Evolutionary conservation across 106 monocot species (phyloP).

Genomic region (Dendrobium nobile): DNA sequence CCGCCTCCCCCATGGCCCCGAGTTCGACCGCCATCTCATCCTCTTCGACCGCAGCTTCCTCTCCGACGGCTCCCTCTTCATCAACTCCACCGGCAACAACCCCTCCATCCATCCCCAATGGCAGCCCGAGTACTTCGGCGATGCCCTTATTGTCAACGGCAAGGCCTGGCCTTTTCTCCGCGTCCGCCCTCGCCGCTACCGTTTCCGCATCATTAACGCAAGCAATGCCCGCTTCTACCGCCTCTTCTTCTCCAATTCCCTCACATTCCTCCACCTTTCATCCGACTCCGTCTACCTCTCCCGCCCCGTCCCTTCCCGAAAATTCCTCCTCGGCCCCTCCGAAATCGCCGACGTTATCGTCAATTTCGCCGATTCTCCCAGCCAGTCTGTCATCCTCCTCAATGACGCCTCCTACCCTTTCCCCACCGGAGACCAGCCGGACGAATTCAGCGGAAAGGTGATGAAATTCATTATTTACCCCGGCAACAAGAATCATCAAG

Average conservation of each 20-base stretch:
- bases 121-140: conserved; percentile 96
- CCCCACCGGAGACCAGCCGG: conserved; percentile 27
- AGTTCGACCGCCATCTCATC: conserved; percentile 48
- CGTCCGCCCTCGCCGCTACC: conserved; percentile 56
- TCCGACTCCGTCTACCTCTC: conserved; percentile 44
- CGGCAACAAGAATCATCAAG: not conserved
- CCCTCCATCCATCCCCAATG: conserved; percentile 83
- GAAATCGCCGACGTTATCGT: conserved; percentile 67
- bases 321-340: conserved; percentile 50
- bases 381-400: conserved; percentile 13
- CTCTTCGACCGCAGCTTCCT: conserved; percentile 73
- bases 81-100: conserved; percentile 74
- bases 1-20: conserved; percentile 40
- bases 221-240: conserved; percentile 77
- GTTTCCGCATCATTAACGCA: conserved; percentile 87
- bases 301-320: conserved; percentile 16
- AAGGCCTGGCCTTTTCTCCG: conserved; percentile 78
- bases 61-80: conserved; percentile 70
- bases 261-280: conserved; percentile 47
- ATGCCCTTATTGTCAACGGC: conserved; percentile 81
- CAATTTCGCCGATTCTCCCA: conserved; percentile 40
- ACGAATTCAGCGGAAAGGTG: conserved; percentile 26
- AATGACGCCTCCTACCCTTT: conserved; percentile 41
- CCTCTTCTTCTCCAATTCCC: conserved; percentile 59
- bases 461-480: conserved; percentile 39